Evolutionary conservation across 768 basidiomycete genomes (phyloP), one percentile per base, ranked within the genome.

Genomic region (Lenzites betulinus): DNA sequence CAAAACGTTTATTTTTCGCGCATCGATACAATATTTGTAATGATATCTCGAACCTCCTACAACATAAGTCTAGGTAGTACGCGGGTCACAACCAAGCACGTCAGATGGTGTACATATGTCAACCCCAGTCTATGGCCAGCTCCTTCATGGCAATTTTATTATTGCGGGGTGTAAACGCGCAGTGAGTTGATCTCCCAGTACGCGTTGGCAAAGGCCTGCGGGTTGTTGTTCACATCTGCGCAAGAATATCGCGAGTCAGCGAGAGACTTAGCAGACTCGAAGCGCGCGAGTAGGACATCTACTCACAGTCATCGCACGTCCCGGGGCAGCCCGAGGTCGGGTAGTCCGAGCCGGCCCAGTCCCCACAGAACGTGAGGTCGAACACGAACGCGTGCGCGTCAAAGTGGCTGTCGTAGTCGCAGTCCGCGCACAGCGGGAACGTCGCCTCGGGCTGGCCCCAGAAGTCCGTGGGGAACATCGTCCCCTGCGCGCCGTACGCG

Each of bases 131-230:
- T n/a, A n/a, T n/a, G n/a, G n/a, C n/a, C n/a, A n/a, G n/a, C n/a
- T n/a, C n/a, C n/a, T n/a, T n/a, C n/a, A n/a, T n/a, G n/a, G n/a
- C n/a, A n/a, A n/a, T 26, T 13, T 35, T 6, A 11, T 22, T 39
- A 41, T 26, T 38, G 33, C 11, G 69, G 67, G 4, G 73, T 76
- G 66, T 88, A 91, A 16, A 89, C 77, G 33, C 79, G 77, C 35
- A 90, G 70, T 18, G 81, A 79, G 65, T 83, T 82, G 70, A 92
- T 78, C 62, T 83, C 83, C 87, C 88, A 92, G 71, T 86, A 90
- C 1, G 89, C 86, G 18, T 87, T 76, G 12, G 60, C 41, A 72
- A 90, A 90, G 13, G 77, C 79, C 6, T 67, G 59, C 0, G 90
- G 88, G 64, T 85, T 80, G 60, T 83, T 79, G 69, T 83, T 71